Conservation (phyloP, 352 stramenopile genomes). For the Phytophthora litchii region DNA sequence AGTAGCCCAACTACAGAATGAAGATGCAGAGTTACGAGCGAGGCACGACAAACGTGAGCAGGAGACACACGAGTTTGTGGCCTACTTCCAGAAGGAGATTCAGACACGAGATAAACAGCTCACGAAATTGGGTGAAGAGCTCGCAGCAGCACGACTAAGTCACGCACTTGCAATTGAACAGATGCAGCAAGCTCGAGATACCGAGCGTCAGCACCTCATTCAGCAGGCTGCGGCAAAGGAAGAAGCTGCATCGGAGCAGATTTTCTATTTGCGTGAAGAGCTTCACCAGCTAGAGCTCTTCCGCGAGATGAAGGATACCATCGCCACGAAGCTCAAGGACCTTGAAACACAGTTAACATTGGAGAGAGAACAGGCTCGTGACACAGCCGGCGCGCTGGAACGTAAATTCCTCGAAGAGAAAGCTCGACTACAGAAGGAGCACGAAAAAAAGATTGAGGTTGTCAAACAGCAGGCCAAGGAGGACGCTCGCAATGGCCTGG, state of each 20-base stretch:
- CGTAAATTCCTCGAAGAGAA: constrained; percentile 92
- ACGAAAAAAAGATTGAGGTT: constrained; percentile 85
- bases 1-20: constrained; percentile 62
- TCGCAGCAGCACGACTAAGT: constrained; percentile 62
- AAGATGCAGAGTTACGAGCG: constrained; percentile 82
- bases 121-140: constrained; percentile 84
- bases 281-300: constrained; percentile 74
- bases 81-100: constrained; percentile 94
- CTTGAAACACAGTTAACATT: constrained; percentile 67
- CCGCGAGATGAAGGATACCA: constrained; percentile 67
- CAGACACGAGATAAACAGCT: constrained; percentile 82
- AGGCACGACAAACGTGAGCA: constrained; percentile 90
- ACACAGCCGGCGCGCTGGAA: constrained; percentile 72
- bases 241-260: constrained; percentile 58
- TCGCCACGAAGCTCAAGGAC: constrained; percentile 60
- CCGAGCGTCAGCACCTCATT: constrained; percentile 51
- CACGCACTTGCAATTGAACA: constrained; percentile 69
- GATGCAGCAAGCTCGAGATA: constrained; percentile 48
- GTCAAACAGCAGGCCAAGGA: constrained; percentile 89
- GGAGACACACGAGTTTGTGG: constrained; percentile 94
- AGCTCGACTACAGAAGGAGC: constrained; percentile 77
- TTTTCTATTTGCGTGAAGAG: constrained; percentile 70
- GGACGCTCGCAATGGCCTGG: constrained; percentile 90
- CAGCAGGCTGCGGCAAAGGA: constrained; percentile 53
- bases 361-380: constrained; percentile 55